A percentile compares a stretch with the other conserved stretches of the same genome.
phyloP scores from a whole-genome alignment of 73 alveolate species.

The Paramecium biaurelia region DNA sequence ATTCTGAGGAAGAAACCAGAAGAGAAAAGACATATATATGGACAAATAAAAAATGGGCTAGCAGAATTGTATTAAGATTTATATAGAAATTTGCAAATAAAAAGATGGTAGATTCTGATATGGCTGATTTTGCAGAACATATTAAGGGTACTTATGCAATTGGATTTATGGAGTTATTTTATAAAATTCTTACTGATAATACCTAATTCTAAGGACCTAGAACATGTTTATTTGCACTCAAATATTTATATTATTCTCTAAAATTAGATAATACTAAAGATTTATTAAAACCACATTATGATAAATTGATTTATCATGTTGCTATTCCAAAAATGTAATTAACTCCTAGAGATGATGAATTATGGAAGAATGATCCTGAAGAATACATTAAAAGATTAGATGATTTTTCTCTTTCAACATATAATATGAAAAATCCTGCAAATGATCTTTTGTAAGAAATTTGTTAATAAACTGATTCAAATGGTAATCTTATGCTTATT shows the following conservation, averaged over 20 bases:
- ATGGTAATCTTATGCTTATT: conserved; percentile 1
- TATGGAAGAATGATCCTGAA: conserved; percentile 74
- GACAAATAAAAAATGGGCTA: conserved; percentile 72
- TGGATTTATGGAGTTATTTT: conserved; percentile 62
- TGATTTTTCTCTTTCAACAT: conserved; percentile 64
- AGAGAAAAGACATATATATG: conserved; percentile 68
- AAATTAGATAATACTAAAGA: conserved; percentile 44
- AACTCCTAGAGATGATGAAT: conserved; percentile 70
- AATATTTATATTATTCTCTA: conserved; percentile 59
- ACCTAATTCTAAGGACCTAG: conserved; percentile 63
- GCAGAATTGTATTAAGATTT: conserved; percentile 65
- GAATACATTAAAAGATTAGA: conserved; percentile 77
- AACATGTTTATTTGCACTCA: conserved; percentile 69
- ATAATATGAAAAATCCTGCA: conserved; percentile 56
- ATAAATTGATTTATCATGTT: conserved; percentile 68
- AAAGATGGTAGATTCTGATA: conserved; percentile 60
- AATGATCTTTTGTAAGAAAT: conserved; percentile 43
- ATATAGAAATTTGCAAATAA: conserved; percentile 68
- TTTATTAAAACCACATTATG: conserved; percentile 65
- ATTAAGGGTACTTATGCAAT: conserved; percentile 60
- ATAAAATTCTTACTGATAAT: conserved; percentile 44
- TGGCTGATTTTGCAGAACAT: conserved; percentile 52
- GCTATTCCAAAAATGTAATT: conserved; percentile 67
- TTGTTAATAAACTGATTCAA: conserved; percentile 46
- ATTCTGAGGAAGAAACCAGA: conserved; percentile 62